Conservation (phyloP, 352 stramenopile genomes). For the Phytophthora cryptogea region DNA sequence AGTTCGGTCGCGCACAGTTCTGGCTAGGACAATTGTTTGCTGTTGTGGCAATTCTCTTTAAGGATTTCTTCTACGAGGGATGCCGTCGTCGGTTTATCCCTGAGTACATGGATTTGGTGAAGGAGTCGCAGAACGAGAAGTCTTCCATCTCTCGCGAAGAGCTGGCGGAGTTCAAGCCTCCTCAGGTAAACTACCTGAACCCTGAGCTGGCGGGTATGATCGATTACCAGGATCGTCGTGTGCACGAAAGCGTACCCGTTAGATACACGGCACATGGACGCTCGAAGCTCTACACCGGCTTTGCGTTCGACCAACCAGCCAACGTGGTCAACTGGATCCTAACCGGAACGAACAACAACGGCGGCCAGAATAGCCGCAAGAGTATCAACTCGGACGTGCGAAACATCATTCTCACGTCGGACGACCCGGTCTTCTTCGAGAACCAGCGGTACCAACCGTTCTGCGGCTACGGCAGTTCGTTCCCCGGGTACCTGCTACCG, state of each 20-base stretch:
- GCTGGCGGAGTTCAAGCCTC: slow-evolving; percentile 55
- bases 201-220: slow-evolving; percentile 73
- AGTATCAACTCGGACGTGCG: slow-evolving; percentile 68
- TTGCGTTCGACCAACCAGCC: slow-evolving; percentile 82
- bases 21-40: slow-evolving; percentile 82
- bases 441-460: slow-evolving; percentile 89
- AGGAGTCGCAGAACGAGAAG: slow-evolving; percentile 45
- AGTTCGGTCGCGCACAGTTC: slow-evolving; percentile 65
- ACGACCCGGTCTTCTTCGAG: slow-evolving; percentile 84
- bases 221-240: slow-evolving; percentile 75
- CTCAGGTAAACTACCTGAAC: slow-evolving; percentile 61
- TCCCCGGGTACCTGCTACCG: slow-evolving; percentile 77
- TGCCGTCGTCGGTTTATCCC: slow-evolving; percentile 67
- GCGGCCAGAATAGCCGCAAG: slow-evolving; percentile 49
- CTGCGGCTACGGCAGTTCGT: slow-evolving; percentile 81
- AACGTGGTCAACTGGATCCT: slow-evolving; percentile 83
- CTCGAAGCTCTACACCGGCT: slow-evolving; percentile 73
- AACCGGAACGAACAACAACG: slow-evolving; percentile 41
- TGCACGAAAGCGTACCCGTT: slow-evolving; percentile 58
- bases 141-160: slow-evolving; percentile 42
- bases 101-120: slow-evolving; percentile 76
- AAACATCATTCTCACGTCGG: slow-evolving; percentile 65
- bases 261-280: slow-evolving; percentile 41
- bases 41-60: slow-evolving; percentile 60
- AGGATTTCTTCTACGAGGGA: slow-evolving; percentile 77